A percentile compares a stretch with the other conserved stretches of the same genome.
These are phyloP conservation scores for Leccinellum albellum DNA, from an alignment of 768 basidiomycete species.

Conservation along the genomic window DNA sequence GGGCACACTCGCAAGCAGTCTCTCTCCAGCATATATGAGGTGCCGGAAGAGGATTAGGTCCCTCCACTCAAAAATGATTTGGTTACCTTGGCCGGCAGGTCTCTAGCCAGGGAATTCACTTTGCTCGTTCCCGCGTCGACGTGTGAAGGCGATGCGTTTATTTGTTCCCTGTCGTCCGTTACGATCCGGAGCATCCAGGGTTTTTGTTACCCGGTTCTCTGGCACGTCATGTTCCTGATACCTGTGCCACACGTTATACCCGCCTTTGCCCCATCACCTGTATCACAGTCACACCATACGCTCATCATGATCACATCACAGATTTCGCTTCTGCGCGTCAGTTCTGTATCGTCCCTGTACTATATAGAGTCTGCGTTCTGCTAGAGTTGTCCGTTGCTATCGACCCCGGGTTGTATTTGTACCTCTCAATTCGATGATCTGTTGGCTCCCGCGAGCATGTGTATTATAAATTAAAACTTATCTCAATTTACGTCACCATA, in stretches of 20 bases:
- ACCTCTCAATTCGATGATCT: background rate
- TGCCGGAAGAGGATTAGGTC: constrained; percentile 30
- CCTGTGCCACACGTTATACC: constrained; percentile 31
- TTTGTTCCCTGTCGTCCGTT: constrained; percentile 18
- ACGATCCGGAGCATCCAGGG: constrained; percentile 14
- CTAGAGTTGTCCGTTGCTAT: constrained; percentile 1
- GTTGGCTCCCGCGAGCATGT: too few relatives aligned
- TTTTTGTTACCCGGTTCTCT: constrained; percentile 9
- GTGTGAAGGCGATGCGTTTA: constrained; percentile 23
- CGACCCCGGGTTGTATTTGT: background rate
- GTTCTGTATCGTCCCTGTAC: constrained; percentile 21
- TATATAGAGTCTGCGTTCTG: constrained; percentile 11
- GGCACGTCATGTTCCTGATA: constrained; percentile 25
- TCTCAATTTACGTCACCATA: too few relatives aligned
- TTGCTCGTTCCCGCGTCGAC: constrained; percentile 10
- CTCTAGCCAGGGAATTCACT: constrained; percentile 10
- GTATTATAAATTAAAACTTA: too few relatives aligned
- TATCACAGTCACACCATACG: constrained; percentile 26
- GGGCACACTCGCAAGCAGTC: constrained; percentile 30
- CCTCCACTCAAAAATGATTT: background rate
- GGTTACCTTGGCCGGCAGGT: constrained; percentile 20
- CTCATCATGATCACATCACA: constrained; percentile 15
- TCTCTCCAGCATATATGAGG: constrained; percentile 31
- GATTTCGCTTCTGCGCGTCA: constrained; percentile 9
- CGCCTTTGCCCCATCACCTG: constrained; percentile 23